These are phyloP conservation scores for Yamadazyma songkhlaensis DNA, from an alignment of 1,139 yeast species.

Conservation along the genomic window DNA sequence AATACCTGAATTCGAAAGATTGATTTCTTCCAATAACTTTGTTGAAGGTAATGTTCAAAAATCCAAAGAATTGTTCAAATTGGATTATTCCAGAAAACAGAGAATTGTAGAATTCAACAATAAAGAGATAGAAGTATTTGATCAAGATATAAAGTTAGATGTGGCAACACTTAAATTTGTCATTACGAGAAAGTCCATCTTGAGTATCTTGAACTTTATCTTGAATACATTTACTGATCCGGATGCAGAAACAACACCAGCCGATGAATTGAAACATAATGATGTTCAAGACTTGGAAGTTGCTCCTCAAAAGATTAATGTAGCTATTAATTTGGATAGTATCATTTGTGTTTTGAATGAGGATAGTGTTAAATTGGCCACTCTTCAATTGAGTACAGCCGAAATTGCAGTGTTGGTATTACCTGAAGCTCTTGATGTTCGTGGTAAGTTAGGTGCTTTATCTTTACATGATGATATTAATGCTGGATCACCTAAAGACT, in stretches of 20 bases:
- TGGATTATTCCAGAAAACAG: constrained; percentile 57
- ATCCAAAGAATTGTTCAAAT: constrained; percentile 53
- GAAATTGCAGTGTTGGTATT: constrained; percentile 60
- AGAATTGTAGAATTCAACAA: constrained; percentile 60
- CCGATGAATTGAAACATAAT: constrained; percentile 67
- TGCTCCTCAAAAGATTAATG: constrained; percentile 72
- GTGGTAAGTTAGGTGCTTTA: constrained; percentile 77
- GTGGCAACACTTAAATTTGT: constrained; percentile 80
- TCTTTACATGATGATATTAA: constrained; percentile 75
- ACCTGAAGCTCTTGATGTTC: constrained; percentile 76
- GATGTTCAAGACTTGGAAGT: constrained; percentile 50
- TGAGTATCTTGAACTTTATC: constrained; percentile 76
- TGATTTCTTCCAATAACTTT: constrained; percentile 66
- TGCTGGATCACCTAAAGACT: constrained; percentile 58
- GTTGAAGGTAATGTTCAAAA: constrained; percentile 27
- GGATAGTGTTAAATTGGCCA: constrained; percentile 79
- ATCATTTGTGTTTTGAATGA: constrained; percentile 77
- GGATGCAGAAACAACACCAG: constrained; percentile 62
- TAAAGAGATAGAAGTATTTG: constrained; percentile 66
- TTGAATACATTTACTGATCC: constrained; percentile 88
- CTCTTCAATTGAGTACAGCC: constrained; percentile 74
- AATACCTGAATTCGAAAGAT: constrained; percentile 60
- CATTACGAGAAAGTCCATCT: constrained; percentile 71
- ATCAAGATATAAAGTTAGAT: constrained; percentile 71
- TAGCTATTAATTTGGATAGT: constrained; percentile 68